Evolutionary conservation across 2,329 filamentous ascomycete genomes (phyloP), one percentile per base, ranked within the genome.

Genomic region (Achaetomium macrosporum): DNA sequence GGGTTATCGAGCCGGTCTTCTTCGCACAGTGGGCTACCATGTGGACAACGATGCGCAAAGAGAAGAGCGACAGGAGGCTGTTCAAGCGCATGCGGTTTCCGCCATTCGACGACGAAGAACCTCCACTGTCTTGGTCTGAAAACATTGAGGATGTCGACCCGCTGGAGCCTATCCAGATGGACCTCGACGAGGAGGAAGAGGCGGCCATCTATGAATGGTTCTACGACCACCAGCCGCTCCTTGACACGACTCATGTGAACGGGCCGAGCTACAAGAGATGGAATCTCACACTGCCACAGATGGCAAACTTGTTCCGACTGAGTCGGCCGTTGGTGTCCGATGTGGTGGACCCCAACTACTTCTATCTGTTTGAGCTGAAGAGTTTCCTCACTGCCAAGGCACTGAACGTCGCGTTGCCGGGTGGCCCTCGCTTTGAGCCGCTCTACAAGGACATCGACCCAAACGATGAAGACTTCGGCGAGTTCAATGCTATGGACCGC

Each of bases 51-150:
- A 99, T 99, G 93, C 84, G 93, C 63, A 87, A 95, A 63, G 93
- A 99, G 69, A 99, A 99, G 78, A 93, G 90, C 66, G 93, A 99
- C 65, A 78, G 93, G 70, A 78, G 92, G 66, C 83, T 97, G 63
- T 99, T 99, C 78, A 99, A 99, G 76, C 84, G 93, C 59, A 99
- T 99, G 93, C 84, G 95, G 62, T 99, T 99, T 64, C 93, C 93
- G 16, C 95, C 95, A 0, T 99, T 99, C 62, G 93, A 99, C 62
- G 95, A 99, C 66, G 93, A 99, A 73, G 93, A 99, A 66, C 95
- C 93, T 5, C 95, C 93, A 12, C 76, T 99, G 61, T 96, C 90
- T 2, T 99, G 93, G 89, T 95, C 92, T 10, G 95, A 99, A 70
- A 99, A 99, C 66, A 92, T 99, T 61, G 93, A 99, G 71, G 93